These are phyloP conservation scores for Suillus lakei DNA, from an alignment of 768 basidiomycete species.

Conservation along the genomic window DNA sequence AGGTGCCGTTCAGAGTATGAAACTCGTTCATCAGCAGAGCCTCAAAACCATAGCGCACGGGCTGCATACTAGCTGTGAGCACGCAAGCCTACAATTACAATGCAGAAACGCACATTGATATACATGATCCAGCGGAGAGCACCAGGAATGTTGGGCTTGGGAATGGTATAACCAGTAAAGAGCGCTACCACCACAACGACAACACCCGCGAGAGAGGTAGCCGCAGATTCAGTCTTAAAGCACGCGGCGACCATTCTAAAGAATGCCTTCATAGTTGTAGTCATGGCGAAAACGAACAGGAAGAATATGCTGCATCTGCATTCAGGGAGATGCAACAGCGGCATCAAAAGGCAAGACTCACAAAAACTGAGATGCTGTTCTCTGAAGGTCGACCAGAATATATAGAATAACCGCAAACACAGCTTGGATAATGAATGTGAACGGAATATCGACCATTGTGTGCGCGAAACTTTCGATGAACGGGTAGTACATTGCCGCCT, in stretches of 20 bases:
- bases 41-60: conserved; percentile 52
- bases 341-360: conserved; percentile 37
- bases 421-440: conserved; percentile 62
- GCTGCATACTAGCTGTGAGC: not conserved
- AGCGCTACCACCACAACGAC: conserved; percentile 58
- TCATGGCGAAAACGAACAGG: conserved; percentile 66
- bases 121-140: conserved; percentile 71
- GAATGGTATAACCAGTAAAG: conserved; percentile 63
- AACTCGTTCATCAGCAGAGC: conserved; percentile 85
- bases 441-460: conserved; percentile 70
- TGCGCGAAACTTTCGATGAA: conserved; percentile 61
- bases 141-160: conserved; percentile 66
- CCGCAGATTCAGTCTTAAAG: conserved; percentile 61
- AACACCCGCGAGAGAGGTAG: conserved; percentile 63
- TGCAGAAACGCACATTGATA: conserved; percentile 50
- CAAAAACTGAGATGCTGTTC: conserved; percentile 66
- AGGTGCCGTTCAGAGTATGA: conserved; percentile 65
- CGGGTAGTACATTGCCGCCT: conserved; percentile 55
- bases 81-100: not conserved
- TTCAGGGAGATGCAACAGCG: conserved; percentile 10
- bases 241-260: conserved; percentile 74
- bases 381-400: conserved; percentile 68
- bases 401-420: conserved; percentile 71
- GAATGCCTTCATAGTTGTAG: conserved; percentile 80
- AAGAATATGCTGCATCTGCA: conserved; percentile 61